Percentiles rank a stretch among this genome's conserved stretches.
phyloP scores from a whole-genome alignment of 768 basidiomycete genomes.

The Dentipellis sp. region DNA sequence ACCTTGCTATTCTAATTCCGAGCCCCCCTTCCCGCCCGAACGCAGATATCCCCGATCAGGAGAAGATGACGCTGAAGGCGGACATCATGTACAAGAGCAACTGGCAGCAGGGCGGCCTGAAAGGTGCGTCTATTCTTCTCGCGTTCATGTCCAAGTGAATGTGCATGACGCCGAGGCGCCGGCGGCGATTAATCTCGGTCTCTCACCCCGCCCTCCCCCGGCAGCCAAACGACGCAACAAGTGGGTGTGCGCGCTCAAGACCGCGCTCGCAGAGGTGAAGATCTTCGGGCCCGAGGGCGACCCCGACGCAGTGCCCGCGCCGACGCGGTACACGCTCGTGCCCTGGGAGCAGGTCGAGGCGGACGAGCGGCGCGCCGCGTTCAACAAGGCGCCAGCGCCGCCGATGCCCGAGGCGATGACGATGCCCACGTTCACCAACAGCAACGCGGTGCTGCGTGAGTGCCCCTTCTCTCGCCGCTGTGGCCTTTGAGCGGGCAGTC shows the following conservation, averaged over 20 bases:
- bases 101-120: constrained; percentile 69
- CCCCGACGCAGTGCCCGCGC: constrained; percentile 43
- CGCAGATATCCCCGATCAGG: constrained; percentile 71
- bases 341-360: constrained; percentile 58
- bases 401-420: constrained; percentile 14
- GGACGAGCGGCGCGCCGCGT: constrained; percentile 16
- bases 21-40: constrained; percentile 4
- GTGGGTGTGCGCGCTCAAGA: constrained; percentile 85
- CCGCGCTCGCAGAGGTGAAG: constrained; percentile 53
- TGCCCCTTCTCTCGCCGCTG: background rate
- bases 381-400: background rate
- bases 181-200: background rate
- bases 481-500: background rate
- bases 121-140: constrained; percentile 30
- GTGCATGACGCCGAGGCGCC: background rate
- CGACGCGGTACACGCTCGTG: constrained; percentile 56
- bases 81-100: constrained; percentile 89
- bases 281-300: constrained; percentile 62
- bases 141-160: background rate
- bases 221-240: constrained; percentile 73
- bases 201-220: background rate
- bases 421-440: constrained; percentile 13
- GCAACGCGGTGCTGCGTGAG: constrained; percentile 4
- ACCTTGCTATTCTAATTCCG: background rate
- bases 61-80: constrained; percentile 64